phyloP scores from a whole-genome alignment of 129 eudicot genomes.

The Mikania micrantha region DNA sequence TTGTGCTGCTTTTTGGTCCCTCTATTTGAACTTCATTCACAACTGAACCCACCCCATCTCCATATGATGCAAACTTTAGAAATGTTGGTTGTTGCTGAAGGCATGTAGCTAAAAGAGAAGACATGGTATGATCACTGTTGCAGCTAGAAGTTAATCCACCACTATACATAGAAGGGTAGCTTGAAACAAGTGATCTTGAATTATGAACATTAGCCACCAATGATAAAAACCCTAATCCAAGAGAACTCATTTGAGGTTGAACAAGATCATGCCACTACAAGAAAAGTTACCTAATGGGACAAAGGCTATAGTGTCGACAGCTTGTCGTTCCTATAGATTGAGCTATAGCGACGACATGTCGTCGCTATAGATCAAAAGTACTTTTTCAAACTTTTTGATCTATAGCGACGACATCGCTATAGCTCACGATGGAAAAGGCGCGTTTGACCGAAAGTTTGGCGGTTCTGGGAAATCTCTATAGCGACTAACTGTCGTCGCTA shows the following conservation, averaged over 20 bases:
- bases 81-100: slow-evolving; percentile 40
- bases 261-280: slow-evolving; percentile 31
- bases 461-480: too few relatives aligned
- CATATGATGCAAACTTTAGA: slow-evolving; percentile 26
- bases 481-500: too few relatives aligned
- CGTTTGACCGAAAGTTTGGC: too few relatives aligned
- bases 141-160: slow-evolving; percentile 29
- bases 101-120: slow-evolving; percentile 34
- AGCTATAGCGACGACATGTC: too few relatives aligned
- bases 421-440: too few relatives aligned
- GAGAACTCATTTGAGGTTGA: slow-evolving; percentile 38
- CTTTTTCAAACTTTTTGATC: too few relatives aligned
- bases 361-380: too few relatives aligned
- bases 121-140: slow-evolving; percentile 27
- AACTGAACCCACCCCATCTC: slow-evolving; percentile 22
- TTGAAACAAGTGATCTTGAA: slow-evolving; percentile 23
- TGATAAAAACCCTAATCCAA: slow-evolving; percentile 68
- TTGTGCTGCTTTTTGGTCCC: slow-evolving; percentile 33
- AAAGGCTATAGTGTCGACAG: too few relatives aligned
- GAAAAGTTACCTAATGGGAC: too few relatives aligned
- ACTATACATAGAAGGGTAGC: slow-evolving; percentile 21
- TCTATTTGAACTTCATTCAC: slow-evolving; percentile 37
- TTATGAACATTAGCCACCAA: neutral
- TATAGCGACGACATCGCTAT: too few relatives aligned
- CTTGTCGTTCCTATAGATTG: too few relatives aligned